A percentile compares a stretch with the other conserved stretches of the same genome.
phyloP scores from a whole-genome alignment of 1,139 yeast genomes.

The Suhomyces coccinellae region DNA sequence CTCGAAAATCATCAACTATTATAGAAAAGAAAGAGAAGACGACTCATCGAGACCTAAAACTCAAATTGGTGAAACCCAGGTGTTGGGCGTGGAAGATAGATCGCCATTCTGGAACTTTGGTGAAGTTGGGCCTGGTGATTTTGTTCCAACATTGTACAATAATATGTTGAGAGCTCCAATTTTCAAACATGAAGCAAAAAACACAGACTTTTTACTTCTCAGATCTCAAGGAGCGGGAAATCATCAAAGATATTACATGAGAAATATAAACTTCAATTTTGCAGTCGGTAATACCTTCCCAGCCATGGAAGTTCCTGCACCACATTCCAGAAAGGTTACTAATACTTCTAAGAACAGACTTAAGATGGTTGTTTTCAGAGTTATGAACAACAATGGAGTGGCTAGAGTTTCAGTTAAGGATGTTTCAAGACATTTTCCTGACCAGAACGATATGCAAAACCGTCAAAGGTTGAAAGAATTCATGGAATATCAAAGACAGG shows the following conservation, averaged over 20 bases:
- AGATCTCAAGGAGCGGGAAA: constrained; percentile 79
- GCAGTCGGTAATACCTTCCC: constrained; percentile 94
- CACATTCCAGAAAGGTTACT: constrained; percentile 94
- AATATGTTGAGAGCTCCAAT: constrained; percentile 92
- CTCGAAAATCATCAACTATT: constrained; percentile 86
- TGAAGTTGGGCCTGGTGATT: constrained; percentile 89
- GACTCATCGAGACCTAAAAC: constrained; percentile 88
- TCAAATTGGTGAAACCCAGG: constrained; percentile 92
- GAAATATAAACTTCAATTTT: constrained; percentile 70
- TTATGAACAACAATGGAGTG: constrained; percentile 72
- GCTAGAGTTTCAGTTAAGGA: constrained; percentile 84
- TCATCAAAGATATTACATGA: constrained; percentile 53
- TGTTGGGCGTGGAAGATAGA: constrained; percentile 89
- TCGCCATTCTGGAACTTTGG: constrained; percentile 99
- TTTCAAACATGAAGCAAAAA: constrained; percentile 75
- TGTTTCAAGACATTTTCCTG: constrained; percentile 91
- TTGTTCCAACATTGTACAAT: constrained; percentile 91
- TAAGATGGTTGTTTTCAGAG: constrained; percentile 91
- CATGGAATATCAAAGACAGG: constrained; percentile 95
- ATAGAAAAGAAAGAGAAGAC: constrained; percentile 77
- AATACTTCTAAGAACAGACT: constrained; percentile 88
- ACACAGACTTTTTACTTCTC: constrained; percentile 80
- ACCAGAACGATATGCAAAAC: constrained; percentile 96
- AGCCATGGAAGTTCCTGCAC: constrained; percentile 94
- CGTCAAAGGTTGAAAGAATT: constrained; percentile 94